phyloP scores from a whole-genome alignment of 2,329 filamentous ascomycete species.

The Colletotrichum orchidophilum region DNA sequence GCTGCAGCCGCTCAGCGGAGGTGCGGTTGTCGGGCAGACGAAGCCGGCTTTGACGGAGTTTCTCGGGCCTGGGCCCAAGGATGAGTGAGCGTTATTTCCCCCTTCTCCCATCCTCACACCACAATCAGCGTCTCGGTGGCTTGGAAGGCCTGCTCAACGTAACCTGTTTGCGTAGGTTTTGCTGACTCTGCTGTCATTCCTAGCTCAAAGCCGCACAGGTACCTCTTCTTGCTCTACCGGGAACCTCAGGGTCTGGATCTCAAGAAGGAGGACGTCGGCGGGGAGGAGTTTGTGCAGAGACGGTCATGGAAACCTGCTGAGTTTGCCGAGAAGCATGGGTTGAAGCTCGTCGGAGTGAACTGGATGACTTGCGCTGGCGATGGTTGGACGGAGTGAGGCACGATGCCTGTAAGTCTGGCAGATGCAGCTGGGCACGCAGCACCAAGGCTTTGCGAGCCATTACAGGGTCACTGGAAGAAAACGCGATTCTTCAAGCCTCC shows the following conservation, averaged over 20 bases:
- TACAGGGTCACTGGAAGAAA: neutral
- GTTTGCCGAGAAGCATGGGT: slow-evolving; percentile 49
- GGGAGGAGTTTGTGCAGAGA: slow-evolving; percentile 56
- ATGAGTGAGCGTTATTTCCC: slow-evolving; percentile 48
- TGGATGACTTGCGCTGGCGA: slow-evolving; percentile 59
- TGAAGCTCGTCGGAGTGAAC: slow-evolving; percentile 52
- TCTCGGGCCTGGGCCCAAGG: slow-evolving; percentile 55
- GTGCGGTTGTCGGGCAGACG: slow-evolving; percentile 39
- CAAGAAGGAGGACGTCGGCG: slow-evolving; percentile 53
- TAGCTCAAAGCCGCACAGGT: slow-evolving; percentile 59
- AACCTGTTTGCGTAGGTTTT: too few species aligned
- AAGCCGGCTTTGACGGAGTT: slow-evolving; percentile 52
- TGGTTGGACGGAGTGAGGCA: slow-evolving; percentile 48
- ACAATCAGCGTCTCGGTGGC: neutral
- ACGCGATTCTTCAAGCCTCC: neutral
- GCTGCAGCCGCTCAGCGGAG: slow-evolving; percentile 43
- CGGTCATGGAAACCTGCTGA: slow-evolving; percentile 51
- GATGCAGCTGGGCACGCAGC: neutral
- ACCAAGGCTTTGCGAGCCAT: neutral
- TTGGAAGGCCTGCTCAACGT: neutral
- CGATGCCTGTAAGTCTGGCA: too few species aligned
- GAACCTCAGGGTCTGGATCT: slow-evolving; percentile 48
- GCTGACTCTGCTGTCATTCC: neutral
- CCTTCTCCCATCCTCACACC: too few species aligned
- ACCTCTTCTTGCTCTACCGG: slow-evolving; percentile 55